Conservation (phyloP, 108 stramenopile genomes). For the Discostella stelligeroides region DNA sequence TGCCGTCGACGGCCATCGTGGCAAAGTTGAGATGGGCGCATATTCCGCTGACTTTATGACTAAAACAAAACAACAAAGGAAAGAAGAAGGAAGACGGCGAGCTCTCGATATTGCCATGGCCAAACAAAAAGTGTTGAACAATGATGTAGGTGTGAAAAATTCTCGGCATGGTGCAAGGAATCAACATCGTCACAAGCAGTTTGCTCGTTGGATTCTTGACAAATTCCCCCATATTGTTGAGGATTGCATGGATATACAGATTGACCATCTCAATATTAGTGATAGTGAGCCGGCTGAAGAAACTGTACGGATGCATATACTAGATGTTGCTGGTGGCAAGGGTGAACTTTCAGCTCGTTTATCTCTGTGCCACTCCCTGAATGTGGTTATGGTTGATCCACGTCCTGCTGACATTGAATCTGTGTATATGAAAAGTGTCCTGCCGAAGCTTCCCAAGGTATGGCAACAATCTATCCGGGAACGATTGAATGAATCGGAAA, state of each 20-base stretch:
- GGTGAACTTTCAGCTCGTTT: conserved; percentile 85
- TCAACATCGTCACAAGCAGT: conserved; percentile 77
- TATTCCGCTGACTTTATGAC: neutral
- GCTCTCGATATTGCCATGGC: conserved; percentile 32
- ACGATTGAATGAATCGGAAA: conserved; percentile 35
- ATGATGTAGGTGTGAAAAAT: conserved; percentile 39
- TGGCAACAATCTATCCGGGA: conserved; percentile 70
- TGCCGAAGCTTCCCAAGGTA: conserved; percentile 84
- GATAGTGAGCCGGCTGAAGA: conserved; percentile 14
- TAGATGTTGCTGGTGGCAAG: conserved; percentile 82
- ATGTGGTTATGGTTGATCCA: conserved; percentile 82
- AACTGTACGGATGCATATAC: conserved; percentile 27
- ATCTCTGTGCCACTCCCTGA: conserved; percentile 71
- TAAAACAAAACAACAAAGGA: conserved; percentile 28
- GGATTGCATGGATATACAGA: conserved; percentile 12
- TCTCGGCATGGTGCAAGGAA: conserved; percentile 81
- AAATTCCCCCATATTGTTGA: conserved; percentile 55
- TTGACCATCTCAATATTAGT: no score
- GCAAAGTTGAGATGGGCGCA: neutral
- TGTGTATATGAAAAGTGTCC: conserved; percentile 65
- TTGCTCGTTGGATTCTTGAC: conserved; percentile 75
- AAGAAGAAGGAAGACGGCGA: conserved; percentile 32
- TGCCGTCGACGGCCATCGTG: neutral
- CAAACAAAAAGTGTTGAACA: conserved; percentile 9
- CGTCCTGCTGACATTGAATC: conserved; percentile 63